Conservation (phyloP, 2,329 filamentous ascomycete genomes). For the Phoma sp. region DNA sequence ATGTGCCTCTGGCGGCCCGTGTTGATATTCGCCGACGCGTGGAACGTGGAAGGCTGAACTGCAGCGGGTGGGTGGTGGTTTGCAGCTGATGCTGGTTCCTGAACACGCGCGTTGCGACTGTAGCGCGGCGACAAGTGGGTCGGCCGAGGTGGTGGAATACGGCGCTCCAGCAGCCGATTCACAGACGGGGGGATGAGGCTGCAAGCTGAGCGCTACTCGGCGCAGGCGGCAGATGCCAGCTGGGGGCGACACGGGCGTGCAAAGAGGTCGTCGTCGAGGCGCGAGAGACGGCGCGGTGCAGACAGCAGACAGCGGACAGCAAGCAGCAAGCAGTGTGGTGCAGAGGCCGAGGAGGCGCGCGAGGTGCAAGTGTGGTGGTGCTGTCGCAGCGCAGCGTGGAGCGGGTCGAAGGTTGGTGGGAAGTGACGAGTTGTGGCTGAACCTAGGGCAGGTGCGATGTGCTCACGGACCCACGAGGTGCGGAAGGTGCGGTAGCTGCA, state of each 20-base stretch:
- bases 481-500: slow-evolving; percentile 16
- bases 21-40: slow-evolving; percentile 14
- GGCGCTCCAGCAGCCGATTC: slow-evolving; percentile 21
- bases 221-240: slow-evolving; percentile 7
- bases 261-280: too few relatives aligned
- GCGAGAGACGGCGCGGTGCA: neutral
- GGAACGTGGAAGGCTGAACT: neutral
- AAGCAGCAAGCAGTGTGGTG: slow-evolving; percentile 9
- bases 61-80: neutral
- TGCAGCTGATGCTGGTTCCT: slow-evolving; percentile 11
- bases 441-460: slow-evolving; percentile 17
- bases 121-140: slow-evolving; percentile 17
- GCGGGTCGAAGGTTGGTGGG: slow-evolving; percentile 7
- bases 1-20: slow-evolving; percentile 19
- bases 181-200: slow-evolving; percentile 21
- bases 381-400: slow-evolving; percentile 11
- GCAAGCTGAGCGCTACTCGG: slow-evolving; percentile 18
- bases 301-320: neutral
- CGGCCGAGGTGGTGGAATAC: slow-evolving; percentile 22
- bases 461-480: slow-evolving; percentile 18
- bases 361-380: slow-evolving; percentile 10
- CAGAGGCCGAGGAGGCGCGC: slow-evolving; percentile 7
- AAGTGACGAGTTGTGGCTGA: slow-evolving; percentile 20
- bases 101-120: slow-evolving; percentile 11
- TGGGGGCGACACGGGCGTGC: slow-evolving; percentile 3